Conservation (phyloP, 371 early-diverging fungal genomes). For the Mucor piriformis region DNA sequence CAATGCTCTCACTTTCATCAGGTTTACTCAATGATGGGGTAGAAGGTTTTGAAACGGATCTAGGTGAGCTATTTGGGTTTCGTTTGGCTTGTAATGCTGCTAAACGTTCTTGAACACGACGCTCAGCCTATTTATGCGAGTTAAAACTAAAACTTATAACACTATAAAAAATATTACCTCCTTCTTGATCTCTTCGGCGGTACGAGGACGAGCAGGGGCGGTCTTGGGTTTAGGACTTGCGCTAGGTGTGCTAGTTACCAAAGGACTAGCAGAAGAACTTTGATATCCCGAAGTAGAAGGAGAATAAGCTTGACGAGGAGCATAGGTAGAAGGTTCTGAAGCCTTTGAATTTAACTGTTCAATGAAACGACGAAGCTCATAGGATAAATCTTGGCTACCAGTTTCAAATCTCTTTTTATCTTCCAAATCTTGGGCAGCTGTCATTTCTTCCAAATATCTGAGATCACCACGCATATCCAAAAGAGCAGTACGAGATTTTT, state of each 20-base stretch:
- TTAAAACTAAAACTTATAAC: background rate
- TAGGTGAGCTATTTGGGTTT: conserved; percentile 23
- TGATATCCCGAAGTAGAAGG: conserved; percentile 14
- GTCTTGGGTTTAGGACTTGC: conserved; percentile 15
- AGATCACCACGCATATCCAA: conserved; percentile 47
- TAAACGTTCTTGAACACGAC: conserved; percentile 56
- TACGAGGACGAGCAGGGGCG: conserved; percentile 42
- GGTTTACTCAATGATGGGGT: conserved; percentile 28
- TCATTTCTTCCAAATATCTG: conserved; percentile 34
- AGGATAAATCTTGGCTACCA: conserved; percentile 42
- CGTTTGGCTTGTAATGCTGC: conserved; percentile 47
- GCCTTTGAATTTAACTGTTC: conserved; percentile 40
- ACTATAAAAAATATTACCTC: conserved; percentile 32
- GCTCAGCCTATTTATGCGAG: conserved; percentile 40
- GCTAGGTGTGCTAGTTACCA: conserved; percentile 8
- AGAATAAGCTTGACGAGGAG: conserved; percentile 1
- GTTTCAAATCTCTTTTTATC: conserved; percentile 52
- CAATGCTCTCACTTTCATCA: conserved; percentile 39
- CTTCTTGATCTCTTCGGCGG: conserved; percentile 56
- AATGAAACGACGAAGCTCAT: conserved; percentile 49
- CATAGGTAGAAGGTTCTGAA: conserved; percentile 10
- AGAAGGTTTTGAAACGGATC: conserved; percentile 5
- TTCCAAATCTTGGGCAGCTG: conserved; percentile 26
- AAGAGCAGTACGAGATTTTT: conserved; percentile 38
- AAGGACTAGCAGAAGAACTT: conserved; percentile 15